These are phyloP conservation scores for Didymellaceae sp. DNA, from an alignment of 2,329 filamentous ascomycete genomes.

Conservation along the genomic window DNA sequence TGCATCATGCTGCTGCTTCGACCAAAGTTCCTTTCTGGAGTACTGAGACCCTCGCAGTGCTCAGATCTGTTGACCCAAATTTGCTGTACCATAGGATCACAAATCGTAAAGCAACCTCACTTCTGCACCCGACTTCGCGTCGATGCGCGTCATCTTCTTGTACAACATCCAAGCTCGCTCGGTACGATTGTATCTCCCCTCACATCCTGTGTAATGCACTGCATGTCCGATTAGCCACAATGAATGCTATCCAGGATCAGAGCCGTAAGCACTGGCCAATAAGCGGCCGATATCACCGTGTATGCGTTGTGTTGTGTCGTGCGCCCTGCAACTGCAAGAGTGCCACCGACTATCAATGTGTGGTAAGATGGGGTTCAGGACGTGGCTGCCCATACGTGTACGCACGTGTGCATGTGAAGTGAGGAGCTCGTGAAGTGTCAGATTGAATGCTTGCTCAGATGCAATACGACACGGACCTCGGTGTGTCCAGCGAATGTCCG, in stretches of 20 bases:
- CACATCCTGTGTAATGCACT: conserved; percentile 2
- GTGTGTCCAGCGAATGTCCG: conserved; percentile 8
- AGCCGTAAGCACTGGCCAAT: conserved; percentile 5
- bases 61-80: conserved; percentile 2
- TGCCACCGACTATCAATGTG: conserved; percentile 8
- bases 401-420: conserved; percentile 8
- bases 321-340: conserved; percentile 10
- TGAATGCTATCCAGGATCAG: background rate
- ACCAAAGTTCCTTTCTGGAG: background rate
- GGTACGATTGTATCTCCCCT: conserved; percentile 3
- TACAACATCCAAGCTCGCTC: background rate
- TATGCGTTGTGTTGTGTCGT: conserved; percentile 6
- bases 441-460: conserved; percentile 1
- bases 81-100: conserved; percentile 5
- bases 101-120: conserved; percentile 1
- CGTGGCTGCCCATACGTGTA: conserved; percentile 16
- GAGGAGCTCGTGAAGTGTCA: conserved; percentile 6
- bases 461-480: conserved; percentile 1
- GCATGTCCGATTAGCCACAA: conserved; percentile 3
- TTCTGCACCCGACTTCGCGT: conserved; percentile 1
- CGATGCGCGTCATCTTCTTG: conserved; percentile 9
- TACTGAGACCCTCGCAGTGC: background rate
- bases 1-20: background rate
- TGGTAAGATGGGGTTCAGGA: conserved; percentile 1
- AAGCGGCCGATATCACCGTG: background rate